Evolutionary conservation across 306 rosid genomes (phyloP).

Genomic region (Casuarina glauca): DNA sequence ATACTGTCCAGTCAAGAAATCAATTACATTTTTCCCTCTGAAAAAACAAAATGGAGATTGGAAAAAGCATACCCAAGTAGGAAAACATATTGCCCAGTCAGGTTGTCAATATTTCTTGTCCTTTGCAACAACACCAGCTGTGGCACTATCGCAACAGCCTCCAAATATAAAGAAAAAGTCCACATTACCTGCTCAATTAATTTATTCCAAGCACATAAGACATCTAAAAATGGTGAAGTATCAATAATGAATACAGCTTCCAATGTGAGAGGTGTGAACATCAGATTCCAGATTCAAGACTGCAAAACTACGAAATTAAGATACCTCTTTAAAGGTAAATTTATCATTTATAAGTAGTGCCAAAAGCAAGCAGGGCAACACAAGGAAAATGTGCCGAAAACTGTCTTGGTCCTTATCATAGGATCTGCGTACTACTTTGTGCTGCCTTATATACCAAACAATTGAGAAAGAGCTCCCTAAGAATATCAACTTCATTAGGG

Average conservation of each 20-base stretch:
- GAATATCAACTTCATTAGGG: conserved; percentile 47
- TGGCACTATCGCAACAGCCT: conserved; percentile 61
- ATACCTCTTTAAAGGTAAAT: conserved; percentile 51
- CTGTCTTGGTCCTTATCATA: conserved; percentile 57
- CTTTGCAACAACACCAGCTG: conserved; percentile 57
- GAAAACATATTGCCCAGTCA: conserved; percentile 56
- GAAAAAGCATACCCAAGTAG: conserved; percentile 48
- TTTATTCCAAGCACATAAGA: conserved; percentile 5
- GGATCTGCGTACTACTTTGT: conserved; percentile 47
- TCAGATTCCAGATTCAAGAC: neutral
- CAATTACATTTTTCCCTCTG: neutral
- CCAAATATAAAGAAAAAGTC: conserved; percentile 55
- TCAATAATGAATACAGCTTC: neutral
- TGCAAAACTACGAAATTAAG: neutral
- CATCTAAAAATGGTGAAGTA: neutral
- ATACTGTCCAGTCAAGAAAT: neutral
- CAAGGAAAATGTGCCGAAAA: conserved; percentile 42
- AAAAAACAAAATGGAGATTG: neutral
- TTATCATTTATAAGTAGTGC: conserved; percentile 42
- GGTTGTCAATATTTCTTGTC: conserved; percentile 57
- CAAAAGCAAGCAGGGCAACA: conserved; percentile 48
- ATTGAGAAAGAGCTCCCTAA: conserved; percentile 53
- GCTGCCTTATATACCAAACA: conserved; percentile 55
- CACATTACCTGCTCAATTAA: conserved; percentile 45
- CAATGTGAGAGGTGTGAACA: neutral